Percentiles rank a stretch among this genome's conserved stretches.
phyloP scores from a whole-genome alignment of 257 asterid species.

The Solanum etuberosum region DNA sequence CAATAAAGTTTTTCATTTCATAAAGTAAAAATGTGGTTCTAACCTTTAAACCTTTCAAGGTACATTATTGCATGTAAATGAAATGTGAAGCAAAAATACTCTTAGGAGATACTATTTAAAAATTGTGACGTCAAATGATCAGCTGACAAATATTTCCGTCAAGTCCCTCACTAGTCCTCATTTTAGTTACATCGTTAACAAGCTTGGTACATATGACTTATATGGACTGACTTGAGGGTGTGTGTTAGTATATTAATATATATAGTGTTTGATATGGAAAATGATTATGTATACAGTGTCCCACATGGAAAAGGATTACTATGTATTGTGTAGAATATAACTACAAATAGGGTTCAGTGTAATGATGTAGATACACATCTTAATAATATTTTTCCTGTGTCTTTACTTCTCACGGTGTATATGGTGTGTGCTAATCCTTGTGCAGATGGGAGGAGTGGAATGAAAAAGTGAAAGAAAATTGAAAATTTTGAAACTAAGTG shows the following conservation, averaged over 20 bases:
- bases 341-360: background rate
- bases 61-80: background rate
- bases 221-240: background rate
- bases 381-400: background rate
- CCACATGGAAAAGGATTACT: background rate
- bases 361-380: background rate
- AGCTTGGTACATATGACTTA: background rate
- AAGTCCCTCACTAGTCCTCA: background rate
- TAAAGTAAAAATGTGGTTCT: background rate
- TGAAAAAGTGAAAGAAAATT: background rate
- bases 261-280: background rate
- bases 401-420: background rate
- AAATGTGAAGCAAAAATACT: background rate
- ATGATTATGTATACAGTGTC: background rate
- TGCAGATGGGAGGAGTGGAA: background rate
- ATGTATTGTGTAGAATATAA: background rate
- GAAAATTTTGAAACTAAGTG: background rate
- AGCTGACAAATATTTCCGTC: background rate
- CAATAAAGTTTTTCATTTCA: background rate
- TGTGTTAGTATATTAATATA: background rate
- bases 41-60: background rate
- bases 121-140: background rate
- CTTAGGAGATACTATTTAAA: background rate
- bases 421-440: background rate
- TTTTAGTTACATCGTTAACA: background rate